phyloP scores from a whole-genome alignment of 2,329 filamentous ascomycete genomes.

The Colletotrichum sp. region DNA sequence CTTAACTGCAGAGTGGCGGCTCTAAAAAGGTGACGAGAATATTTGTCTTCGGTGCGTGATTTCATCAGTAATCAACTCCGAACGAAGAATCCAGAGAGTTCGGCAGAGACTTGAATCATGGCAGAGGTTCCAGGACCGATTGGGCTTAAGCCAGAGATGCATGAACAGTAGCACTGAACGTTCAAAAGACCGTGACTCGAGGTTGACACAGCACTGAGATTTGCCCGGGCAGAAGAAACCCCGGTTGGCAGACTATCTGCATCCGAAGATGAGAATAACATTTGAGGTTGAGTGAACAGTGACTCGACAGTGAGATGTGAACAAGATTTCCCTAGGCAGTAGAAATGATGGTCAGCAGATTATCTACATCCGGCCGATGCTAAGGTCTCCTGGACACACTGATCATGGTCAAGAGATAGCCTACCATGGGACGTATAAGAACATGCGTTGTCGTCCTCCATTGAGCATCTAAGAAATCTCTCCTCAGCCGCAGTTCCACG shows the following conservation, averaged over 20 bases:
- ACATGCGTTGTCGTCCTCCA: neutral
- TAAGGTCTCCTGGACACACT: neutral
- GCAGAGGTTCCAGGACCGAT: neutral
- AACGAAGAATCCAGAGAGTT: accelerated
- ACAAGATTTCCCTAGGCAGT: neutral
- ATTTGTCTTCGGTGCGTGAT: neutral
- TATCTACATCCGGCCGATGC: neutral
- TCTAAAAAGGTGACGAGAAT: neutral
- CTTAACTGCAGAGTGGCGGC: no score
- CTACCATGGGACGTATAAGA: neutral
- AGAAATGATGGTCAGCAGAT: neutral
- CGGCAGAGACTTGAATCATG: neutral
- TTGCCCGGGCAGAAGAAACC: neutral
- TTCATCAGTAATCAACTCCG: neutral
- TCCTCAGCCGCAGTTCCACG: neutral
- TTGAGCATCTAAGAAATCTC: neutral
- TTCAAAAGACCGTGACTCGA: neutral
- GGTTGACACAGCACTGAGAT: neutral
- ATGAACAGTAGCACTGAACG: neutral
- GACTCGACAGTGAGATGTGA: neutral
- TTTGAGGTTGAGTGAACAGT: neutral
- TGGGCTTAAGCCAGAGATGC: neutral
- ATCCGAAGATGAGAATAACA: neutral
- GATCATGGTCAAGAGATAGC: neutral
- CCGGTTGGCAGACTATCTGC: neutral